Evolutionary conservation across 129 eudicot genomes (phyloP), one percentile per base, ranked within the genome.

Genomic region (Escallonia herrerae): DNA sequence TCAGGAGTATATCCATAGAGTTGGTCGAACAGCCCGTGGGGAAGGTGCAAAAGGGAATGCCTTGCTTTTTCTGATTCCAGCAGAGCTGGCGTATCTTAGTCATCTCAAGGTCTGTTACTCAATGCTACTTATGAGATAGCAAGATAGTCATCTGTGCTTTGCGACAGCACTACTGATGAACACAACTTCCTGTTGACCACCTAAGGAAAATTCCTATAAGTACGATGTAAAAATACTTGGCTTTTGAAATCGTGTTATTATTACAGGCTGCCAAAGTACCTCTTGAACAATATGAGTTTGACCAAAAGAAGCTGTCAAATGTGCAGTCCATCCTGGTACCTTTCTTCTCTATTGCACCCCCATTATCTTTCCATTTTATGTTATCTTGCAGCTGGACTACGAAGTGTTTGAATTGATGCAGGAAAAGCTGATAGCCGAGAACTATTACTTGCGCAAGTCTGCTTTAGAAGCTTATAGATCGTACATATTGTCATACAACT

Each of bases 11-110:
- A 81, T 84, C n/a, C 90, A 84, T 42, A 76, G 90, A 63, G 86
- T 84, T 60, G 90, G 90, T 43, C 80, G 90, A 40, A 84, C 90
- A 70, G 90, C 90, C 15, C 83, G 90, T 73, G 90, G 90, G 39
- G 90, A 80, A 77, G 90, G 90, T 77, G 82, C 83, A 3, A 77
- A 66, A 59, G 90, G 90, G 57, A 76, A 67, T 54, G 90, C 86
- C 50, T 70, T 84, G 64, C 83, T 84, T 37, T 84, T 84, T 69
- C 48, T 84, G 64, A 84, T 78, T 48, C 90, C 90, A 3, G 90
- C 77, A 50, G 90, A 84, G 74, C 38, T 80, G 45, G 73, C 54
- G 52, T 84, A 80, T 68, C 83, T 84, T 57, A 41, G 64, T 10
- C 81, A 76, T 67, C 82, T 84, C 15, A 84, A 80, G 90, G 90